phyloP scores from a whole-genome alignment of 2,329 filamentous ascomycete species.

The Arthrobotrys sinensis region DNA sequence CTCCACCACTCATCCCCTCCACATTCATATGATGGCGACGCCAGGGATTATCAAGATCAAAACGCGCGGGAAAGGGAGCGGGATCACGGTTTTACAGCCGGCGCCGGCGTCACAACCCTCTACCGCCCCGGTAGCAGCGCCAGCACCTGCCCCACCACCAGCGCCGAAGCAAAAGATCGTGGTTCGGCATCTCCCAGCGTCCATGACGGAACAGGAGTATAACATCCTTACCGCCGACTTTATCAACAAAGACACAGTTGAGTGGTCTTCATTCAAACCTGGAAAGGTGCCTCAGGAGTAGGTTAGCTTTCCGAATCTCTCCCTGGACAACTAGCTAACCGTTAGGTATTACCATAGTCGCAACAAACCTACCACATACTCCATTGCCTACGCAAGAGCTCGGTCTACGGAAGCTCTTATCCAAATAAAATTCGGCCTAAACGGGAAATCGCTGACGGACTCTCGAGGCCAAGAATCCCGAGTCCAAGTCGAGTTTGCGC shows the following conservation, averaged over 20 bases:
- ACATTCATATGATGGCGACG: slow-evolving; percentile 38
- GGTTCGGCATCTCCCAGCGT: slow-evolving; percentile 86
- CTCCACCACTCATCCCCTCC: not conserved
- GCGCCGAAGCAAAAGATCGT: slow-evolving; percentile 79
- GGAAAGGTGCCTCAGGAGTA: slow-evolving; percentile 90
- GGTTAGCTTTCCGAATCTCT: slow-evolving; percentile 28
- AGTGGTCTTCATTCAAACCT: slow-evolving; percentile 82
- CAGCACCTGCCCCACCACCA: slow-evolving; percentile 31
- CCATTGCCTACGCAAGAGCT: slow-evolving; percentile 86
- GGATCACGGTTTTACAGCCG: slow-evolving; percentile 41
- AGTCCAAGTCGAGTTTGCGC: slow-evolving; percentile 84
- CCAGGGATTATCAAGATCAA: slow-evolving; percentile 59
- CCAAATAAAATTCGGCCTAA: slow-evolving; percentile 70
- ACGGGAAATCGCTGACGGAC: slow-evolving; percentile 81
- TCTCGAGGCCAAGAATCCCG: slow-evolving; percentile 72
- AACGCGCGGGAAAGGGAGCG: slow-evolving; percentile 42
- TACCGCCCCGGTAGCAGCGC: slow-evolving; percentile 16
- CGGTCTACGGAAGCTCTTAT: slow-evolving; percentile 79
- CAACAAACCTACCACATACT: slow-evolving; percentile 86
- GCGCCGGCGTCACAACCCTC: slow-evolving; percentile 16
- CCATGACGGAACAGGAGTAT: slow-evolving; percentile 85
- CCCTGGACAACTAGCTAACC: slow-evolving; percentile 45
- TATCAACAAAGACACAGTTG: slow-evolving; percentile 78
- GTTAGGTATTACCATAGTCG: slow-evolving; percentile 71
- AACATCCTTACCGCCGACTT: slow-evolving; percentile 75